These are phyloP conservation scores for Clarireedia hainanense DNA, from an alignment of 2,329 filamentous ascomycete species.

Conservation along the genomic window DNA sequence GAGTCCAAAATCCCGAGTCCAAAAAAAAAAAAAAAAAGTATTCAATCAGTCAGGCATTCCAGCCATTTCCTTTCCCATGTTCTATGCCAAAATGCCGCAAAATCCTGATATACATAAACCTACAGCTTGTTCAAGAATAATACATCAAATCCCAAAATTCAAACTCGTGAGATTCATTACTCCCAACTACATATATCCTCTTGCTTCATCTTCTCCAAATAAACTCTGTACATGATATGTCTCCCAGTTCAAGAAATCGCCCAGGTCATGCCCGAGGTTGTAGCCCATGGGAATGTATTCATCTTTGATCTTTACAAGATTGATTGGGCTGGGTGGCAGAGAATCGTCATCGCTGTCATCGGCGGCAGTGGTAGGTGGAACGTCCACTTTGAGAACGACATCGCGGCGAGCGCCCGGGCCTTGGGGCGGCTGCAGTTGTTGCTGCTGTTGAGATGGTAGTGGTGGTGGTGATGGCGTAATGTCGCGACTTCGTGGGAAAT, in stretches of 20 bases:
- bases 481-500: not conserved
- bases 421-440: not conserved
- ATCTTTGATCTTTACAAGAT: slow-evolving; percentile 13
- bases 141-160: not conserved
- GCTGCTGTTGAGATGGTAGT: not conserved
- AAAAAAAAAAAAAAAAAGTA: no score
- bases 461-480: not conserved
- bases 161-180: no score
- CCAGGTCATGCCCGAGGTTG: slow-evolving; percentile 51
- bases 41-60: no score
- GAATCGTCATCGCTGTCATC: slow-evolving; percentile 1
- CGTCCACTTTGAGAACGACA: not conserved
- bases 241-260: slow-evolving; percentile 52
- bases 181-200: not conserved
- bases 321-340: slow-evolving; percentile 22
- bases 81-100: not conserved
- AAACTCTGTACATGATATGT: slow-evolving; percentile 16
- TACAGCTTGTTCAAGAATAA: not conserved
- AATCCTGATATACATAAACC: not conserved
- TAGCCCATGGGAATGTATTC: slow-evolving; percentile 50
- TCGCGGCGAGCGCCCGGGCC: not conserved
- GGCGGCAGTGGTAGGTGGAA: not conserved
- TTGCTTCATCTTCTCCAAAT: slow-evolving; percentile 4
- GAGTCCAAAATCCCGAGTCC: no score
- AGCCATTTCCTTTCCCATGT: no score